Percentiles rank a stretch among this genome's conserved stretches.
Evolutionary conservation across 2,329 filamentous ascomycete species (phyloP).

Genomic region (Zarea fungicola): DNA sequence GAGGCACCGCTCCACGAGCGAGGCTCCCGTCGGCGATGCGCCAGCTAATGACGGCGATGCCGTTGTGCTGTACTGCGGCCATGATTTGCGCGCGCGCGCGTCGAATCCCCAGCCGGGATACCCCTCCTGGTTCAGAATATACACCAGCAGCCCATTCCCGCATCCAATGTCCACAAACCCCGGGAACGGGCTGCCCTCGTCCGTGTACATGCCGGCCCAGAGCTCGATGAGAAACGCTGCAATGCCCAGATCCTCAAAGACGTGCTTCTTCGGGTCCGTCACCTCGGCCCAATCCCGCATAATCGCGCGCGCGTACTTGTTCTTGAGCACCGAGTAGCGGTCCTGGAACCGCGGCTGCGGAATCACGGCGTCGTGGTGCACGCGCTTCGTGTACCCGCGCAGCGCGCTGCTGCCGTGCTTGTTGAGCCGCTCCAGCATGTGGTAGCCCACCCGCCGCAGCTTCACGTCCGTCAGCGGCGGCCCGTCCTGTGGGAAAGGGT

Average conservation of each 20-base stretch:
- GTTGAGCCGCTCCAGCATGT: constrained; percentile 62
- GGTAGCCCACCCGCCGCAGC: constrained; percentile 61
- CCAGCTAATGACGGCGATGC: no score
- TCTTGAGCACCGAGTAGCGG: constrained; percentile 75
- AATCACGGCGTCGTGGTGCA: constrained; percentile 77
- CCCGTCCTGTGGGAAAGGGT: constrained; percentile 39
- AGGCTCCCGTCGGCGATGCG: constrained; percentile 23
- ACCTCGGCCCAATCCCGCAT: constrained; percentile 77
- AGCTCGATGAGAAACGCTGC: constrained; percentile 89
- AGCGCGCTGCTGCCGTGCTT: constrained; percentile 66
- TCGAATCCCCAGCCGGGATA: constrained; percentile 89
- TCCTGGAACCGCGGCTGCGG: constrained; percentile 74
- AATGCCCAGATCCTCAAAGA: constrained; percentile 90
- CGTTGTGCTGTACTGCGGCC: constrained; percentile 60
- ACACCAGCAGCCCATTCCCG: constrained; percentile 85
- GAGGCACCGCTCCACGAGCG: constrained; percentile 44
- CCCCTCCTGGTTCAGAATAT: constrained; percentile 75
- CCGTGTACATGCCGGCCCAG: constrained; percentile 76
- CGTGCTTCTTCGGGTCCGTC: constrained; percentile 85
- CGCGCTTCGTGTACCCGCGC: constrained; percentile 70
- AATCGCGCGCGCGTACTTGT: constrained; percentile 66
- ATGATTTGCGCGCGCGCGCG: constrained; percentile 78
- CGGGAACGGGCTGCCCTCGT: constrained; percentile 54
- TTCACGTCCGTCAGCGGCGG: constrained; percentile 29
- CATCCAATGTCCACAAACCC: constrained; percentile 96